A percentile compares a stretch with the other conserved stretches of the same genome.
These are phyloP conservation scores for Basipetospora chlamydospora DNA, from an alignment of 2,329 filamentous ascomycete species.

Conservation along the genomic window DNA sequence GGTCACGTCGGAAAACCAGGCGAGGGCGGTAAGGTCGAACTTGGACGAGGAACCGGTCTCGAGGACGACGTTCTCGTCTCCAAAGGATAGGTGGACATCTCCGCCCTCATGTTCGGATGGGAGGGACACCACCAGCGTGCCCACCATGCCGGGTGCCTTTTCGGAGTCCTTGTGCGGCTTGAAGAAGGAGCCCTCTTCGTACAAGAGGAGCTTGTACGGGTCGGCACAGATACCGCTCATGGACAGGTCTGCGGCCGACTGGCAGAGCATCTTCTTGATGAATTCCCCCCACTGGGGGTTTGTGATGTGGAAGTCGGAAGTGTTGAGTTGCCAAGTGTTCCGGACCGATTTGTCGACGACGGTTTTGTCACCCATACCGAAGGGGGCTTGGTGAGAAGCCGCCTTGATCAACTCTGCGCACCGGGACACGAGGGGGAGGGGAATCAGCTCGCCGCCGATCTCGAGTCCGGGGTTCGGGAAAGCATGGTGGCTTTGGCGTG, in stretches of 20 bases:
- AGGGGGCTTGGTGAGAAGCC: constrained; percentile 16
- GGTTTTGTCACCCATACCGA: constrained; percentile 23
- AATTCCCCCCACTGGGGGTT: constrained; percentile 18
- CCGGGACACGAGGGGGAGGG: not conserved
- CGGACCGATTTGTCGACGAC: constrained; percentile 23
- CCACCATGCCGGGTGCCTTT: constrained; percentile 32
- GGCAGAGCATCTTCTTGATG: constrained; percentile 10
- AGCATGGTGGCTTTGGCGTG: not conserved
- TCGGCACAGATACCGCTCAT: constrained; percentile 19
- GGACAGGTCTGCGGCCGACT: constrained; percentile 15
- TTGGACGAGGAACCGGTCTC: constrained; percentile 12
- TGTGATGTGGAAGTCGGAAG: constrained; percentile 20
- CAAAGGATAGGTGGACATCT: constrained; percentile 25
- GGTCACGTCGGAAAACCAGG: constrained; percentile 36
- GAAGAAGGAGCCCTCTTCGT: constrained; percentile 34
- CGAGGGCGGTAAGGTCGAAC: constrained; percentile 11
- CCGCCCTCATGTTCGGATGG: constrained; percentile 33
- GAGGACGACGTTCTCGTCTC: constrained; percentile 17
- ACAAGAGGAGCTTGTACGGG: constrained; percentile 32
- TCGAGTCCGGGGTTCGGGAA: not conserved
- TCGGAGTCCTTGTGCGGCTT: constrained; percentile 30
- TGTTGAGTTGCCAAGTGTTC: constrained; percentile 28
- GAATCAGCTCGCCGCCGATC: not conserved
- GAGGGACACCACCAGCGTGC: constrained; percentile 31
- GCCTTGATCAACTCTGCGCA: not conserved